A percentile compares a stretch with the other conserved stretches of the same genome.
These are phyloP conservation scores for Aspergillus panamensis DNA, from an alignment of 495 filamentous ascomycete genomes.

Conservation along the genomic window DNA sequence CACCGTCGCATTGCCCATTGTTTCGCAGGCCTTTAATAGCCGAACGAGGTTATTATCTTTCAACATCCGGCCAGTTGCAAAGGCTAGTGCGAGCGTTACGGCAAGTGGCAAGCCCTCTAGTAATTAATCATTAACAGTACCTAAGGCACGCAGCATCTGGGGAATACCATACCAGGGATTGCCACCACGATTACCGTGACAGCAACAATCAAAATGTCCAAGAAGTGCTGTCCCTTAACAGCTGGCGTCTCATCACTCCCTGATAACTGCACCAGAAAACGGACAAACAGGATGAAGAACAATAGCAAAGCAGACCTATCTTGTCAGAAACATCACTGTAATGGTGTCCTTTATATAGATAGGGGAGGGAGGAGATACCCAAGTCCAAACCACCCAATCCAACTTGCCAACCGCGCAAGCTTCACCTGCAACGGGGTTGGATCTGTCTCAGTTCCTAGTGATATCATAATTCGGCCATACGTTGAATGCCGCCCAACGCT, in stretches of 20 bases:
- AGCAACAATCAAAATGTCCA: constrained; percentile 64
- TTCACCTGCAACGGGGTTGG: constrained; percentile 64
- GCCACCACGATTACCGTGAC: constrained; percentile 69
- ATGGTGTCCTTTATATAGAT: too few relatives aligned
- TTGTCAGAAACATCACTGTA: too few relatives aligned
- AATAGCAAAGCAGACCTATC: constrained; percentile 58
- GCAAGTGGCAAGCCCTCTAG: constrained; percentile 66
- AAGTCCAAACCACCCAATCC: constrained; percentile 57
- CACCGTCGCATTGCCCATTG: constrained; percentile 69
- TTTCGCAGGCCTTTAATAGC: constrained; percentile 62
- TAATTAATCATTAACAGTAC: too few relatives aligned
- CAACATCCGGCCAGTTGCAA: constrained; percentile 65
- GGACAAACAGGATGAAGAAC: constrained; percentile 60
- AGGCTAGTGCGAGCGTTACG: constrained; percentile 64
- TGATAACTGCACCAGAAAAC: constrained; percentile 55
- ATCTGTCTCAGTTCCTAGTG: constrained; percentile 56
- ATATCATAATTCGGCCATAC: constrained; percentile 62
- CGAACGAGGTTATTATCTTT: constrained; percentile 69
- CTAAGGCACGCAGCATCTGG: too few relatives aligned
- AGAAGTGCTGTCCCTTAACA: constrained; percentile 58
- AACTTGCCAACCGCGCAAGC: constrained; percentile 57
- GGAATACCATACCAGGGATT: too few relatives aligned
- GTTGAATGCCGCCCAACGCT: constrained; percentile 59
- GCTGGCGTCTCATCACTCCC: constrained; percentile 45
- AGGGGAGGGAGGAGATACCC: too few relatives aligned